A percentile compares a stretch with the other conserved stretches of the same genome.
phyloP scores from a whole-genome alignment of 257 asterid genomes.

The Nicotiana tomentosiformis region DNA sequence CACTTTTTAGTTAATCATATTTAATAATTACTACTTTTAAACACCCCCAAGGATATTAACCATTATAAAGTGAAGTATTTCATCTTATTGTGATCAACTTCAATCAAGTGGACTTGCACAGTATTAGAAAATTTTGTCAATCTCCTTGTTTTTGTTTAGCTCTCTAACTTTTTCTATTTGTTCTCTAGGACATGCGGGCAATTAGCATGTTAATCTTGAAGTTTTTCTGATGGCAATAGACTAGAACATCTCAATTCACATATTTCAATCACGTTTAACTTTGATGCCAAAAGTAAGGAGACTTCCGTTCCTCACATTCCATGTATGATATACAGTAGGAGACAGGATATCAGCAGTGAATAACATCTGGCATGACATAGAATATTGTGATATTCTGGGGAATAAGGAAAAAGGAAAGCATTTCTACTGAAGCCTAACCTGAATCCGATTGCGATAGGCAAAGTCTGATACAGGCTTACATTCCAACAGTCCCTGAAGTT shows the following conservation, averaged over 20 bases:
- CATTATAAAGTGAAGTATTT: neutral
- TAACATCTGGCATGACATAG: neutral
- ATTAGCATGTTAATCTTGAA: neutral
- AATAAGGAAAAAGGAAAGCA: neutral
- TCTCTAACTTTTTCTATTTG: neutral
- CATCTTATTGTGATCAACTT: neutral
- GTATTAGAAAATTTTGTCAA: neutral
- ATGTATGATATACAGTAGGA: neutral
- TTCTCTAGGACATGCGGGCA: neutral
- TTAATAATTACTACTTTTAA: neutral
- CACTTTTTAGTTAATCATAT: neutral
- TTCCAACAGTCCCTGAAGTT: slow-evolving; percentile 54
- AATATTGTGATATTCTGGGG: neutral
- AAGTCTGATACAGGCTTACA: slow-evolving; percentile 64
- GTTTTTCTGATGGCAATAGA: neutral
- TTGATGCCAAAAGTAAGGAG: neutral
- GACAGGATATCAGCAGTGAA: neutral
- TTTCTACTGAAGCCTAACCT: slow-evolving; percentile 36
- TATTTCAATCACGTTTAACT: neutral
- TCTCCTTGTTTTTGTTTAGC: neutral
- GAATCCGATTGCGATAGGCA: slow-evolving; percentile 86
- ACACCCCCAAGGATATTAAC: neutral
- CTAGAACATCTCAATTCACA: neutral
- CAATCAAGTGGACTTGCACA: neutral
- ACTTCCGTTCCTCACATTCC: neutral